Percentiles rank a stretch among this genome's conserved stretches.
Conservation (phyloP, 1,284 basidiomycete species). For the Moesziomyces sp. region DNA sequence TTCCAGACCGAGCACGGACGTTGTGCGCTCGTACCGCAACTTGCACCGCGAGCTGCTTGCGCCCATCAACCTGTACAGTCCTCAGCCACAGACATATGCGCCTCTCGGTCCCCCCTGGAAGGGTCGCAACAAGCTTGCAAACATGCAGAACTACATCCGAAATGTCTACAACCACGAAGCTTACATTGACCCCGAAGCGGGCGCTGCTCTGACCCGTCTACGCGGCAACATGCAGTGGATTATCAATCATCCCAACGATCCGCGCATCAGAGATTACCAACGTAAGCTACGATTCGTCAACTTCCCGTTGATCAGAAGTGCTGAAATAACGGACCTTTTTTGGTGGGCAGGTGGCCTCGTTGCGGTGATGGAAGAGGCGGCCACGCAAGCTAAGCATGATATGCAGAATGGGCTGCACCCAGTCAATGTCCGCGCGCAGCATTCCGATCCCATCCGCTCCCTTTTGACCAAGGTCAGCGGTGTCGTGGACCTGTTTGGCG, state of each 20-base stretch:
- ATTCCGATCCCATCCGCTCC: too few species aligned
- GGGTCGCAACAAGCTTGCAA: neutral
- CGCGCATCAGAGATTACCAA: neutral
- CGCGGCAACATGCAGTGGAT: neutral
- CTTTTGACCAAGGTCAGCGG: too few species aligned
- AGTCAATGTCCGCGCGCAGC: neutral
- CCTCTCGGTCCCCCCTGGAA: neutral
- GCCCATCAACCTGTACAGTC: neutral
- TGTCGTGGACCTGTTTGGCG: too few species aligned
- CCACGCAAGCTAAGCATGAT: neutral
- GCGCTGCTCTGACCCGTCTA: neutral
- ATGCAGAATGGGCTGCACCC: neutral
- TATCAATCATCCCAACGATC: neutral
- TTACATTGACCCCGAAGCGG: neutral
- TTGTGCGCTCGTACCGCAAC: too few species aligned
- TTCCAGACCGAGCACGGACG: too few species aligned
- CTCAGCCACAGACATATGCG: neutral
- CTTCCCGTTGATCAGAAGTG: too few species aligned
- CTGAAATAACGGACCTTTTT: too few species aligned
- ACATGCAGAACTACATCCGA: neutral
- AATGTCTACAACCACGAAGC: neutral
- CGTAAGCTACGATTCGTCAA: neutral
- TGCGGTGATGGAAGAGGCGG: neutral
- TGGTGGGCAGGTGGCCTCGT: neutral
- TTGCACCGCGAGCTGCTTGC: too few species aligned